These are phyloP conservation scores for Platanus orientalis DNA, from an alignment of 164 flowering plant species.

Conservation along the genomic window DNA sequence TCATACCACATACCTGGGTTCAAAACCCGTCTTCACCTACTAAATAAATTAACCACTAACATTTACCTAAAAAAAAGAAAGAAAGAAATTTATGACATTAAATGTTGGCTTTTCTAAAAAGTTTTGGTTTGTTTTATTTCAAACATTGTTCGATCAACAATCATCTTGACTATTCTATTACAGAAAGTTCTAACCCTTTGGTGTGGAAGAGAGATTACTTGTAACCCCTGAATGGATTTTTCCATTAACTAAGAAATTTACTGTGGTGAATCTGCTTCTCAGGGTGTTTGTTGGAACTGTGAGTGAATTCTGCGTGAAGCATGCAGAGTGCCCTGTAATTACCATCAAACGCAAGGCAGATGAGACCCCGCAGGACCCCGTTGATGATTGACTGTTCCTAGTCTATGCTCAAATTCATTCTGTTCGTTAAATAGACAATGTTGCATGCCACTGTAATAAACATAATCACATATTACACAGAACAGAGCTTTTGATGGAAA, in stretches of 20 bases:
- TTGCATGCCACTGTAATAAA: slow-evolving; percentile 2
- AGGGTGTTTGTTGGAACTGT: slow-evolving; percentile 98
- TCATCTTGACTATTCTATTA: too few species aligned
- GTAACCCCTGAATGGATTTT: background rate
- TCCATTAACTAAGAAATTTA: background rate
- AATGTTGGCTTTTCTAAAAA: too few species aligned
- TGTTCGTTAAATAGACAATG: background rate
- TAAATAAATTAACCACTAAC: too few species aligned
- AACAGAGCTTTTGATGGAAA: slow-evolving; percentile 8
- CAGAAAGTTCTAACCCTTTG: too few species aligned
- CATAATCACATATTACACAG: background rate
- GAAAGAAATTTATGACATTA: too few species aligned
- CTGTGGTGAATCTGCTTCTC: slow-evolving; percentile 17
- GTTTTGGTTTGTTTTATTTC: too few species aligned
- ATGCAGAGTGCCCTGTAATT: slow-evolving; percentile 90
- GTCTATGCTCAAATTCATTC: background rate
- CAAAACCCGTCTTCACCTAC: too few species aligned
- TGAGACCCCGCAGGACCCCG: slow-evolving; percentile 83
- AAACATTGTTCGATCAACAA: too few species aligned
- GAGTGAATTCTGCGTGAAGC: slow-evolving; percentile 92
- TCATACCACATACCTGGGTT: too few species aligned
- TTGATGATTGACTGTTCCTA: slow-evolving; percentile 58
- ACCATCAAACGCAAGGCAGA: slow-evolving; percentile 70
- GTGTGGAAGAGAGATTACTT: too few species aligned
- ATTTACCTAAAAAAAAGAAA: too few species aligned